Conservation (phyloP, 1,284 basidiomycete species). For the Boletus austroedulis region DNA sequence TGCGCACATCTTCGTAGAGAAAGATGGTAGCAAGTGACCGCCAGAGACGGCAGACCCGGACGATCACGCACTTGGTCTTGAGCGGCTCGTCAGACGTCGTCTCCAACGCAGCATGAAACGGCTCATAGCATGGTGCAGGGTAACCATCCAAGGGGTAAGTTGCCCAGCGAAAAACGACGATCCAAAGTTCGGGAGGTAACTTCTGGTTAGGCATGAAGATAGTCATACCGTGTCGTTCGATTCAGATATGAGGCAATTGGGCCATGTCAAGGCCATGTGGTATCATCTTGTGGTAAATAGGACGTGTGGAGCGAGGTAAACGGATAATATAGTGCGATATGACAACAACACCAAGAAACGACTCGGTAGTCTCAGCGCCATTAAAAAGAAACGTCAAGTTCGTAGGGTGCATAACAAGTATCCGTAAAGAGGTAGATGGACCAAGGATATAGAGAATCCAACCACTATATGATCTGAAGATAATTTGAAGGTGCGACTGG, state of each 20-base stretch:
- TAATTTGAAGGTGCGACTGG: conserved; percentile 81
- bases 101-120: conserved; percentile 42
- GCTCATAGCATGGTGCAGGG: conserved; percentile 36
- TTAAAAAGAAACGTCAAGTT: conserved; percentile 34
- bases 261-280: conserved; percentile 28
- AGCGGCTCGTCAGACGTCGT: conserved; percentile 14
- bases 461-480: conserved; percentile 62
- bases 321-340: conserved; percentile 29
- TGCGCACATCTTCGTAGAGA: conserved; percentile 53
- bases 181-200: conserved; percentile 53
- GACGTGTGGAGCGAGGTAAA: conserved; percentile 12
- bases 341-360: conserved; percentile 30
- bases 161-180: conserved; percentile 48
- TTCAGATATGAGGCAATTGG: too few relatives aligned
- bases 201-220: conserved; percentile 9
- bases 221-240: conserved; percentile 3
- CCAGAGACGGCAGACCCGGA: conserved; percentile 59
- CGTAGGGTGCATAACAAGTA: conserved; percentile 25
- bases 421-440: conserved; percentile 18
- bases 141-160: conserved; percentile 32
- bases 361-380: conserved; percentile 21
- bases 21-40: conserved; percentile 41
- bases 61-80: conserved; percentile 42
- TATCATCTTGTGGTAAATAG: conserved; percentile 37
- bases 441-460: conserved; percentile 2